Evolutionary conservation across 345 rosid genomes (phyloP), one percentile per base, ranked within the genome.

Genomic region (Eucalyptus urophylla): DNA sequence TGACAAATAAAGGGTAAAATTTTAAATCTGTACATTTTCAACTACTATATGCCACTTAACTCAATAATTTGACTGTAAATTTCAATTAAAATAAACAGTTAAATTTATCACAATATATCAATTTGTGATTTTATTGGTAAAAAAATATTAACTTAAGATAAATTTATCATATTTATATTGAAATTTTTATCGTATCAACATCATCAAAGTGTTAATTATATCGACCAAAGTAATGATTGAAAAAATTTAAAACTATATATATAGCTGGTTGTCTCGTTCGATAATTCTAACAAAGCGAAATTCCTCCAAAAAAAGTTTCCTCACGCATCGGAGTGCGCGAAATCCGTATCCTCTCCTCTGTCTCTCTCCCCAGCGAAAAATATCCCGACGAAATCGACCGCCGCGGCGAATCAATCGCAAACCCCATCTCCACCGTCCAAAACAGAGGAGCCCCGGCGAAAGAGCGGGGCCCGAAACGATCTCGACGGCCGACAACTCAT

Each of bases 21-120:
- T 53, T 6, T 53, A 53, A 19, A 19, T 0, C 0, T 19, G 1
- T 53, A 53, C 24, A 53, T 53, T 4, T 7, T 19, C 24, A 19
- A 53, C 2, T 8, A 53, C 1, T 0, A 53, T 19, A 8, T 19
- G 24, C 0, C 5, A 53, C 0, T 53, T 19, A 19, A 53, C 10
- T 53, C 0, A 53, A 19, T 53, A 53, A 53, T 8, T 19, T 53
- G 2, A 53, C 0, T 8, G 0, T 53, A 53, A 53, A 53, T 3
- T 53, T 0, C 1, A 19, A 53, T 53, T 0, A 53, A 53, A 53
- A 53, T 53, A 0, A 8, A 3, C 2, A 0, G 24, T 1, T 8
- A 4, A 53, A 21, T 53, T 1, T 53, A 8, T 53, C 0, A 19
- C 4, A 19, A 0, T 19, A 53, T 53, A 53, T 21, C 0, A 19